phyloP scores from a whole-genome alignment of 129 eudicot genomes.

The Heracleum sosnowskyi region DNA sequence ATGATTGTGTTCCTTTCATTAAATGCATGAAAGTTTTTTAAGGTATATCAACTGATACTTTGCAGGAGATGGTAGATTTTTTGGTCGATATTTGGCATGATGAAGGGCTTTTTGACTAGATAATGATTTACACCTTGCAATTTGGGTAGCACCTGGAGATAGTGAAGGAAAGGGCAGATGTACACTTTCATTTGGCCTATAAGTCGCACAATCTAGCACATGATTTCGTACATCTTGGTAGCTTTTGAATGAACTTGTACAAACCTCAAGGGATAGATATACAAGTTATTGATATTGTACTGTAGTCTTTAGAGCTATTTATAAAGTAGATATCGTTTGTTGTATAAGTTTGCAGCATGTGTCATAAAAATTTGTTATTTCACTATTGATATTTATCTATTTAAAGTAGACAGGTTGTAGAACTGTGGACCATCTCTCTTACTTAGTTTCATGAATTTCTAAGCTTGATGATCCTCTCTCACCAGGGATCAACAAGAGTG shows the following conservation, averaged over 20 bases:
- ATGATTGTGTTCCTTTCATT: neutral
- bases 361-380: neutral
- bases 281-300: constrained; percentile 7
- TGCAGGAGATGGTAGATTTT: constrained; percentile 79
- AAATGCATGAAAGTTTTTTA: neutral
- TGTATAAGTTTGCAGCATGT: neutral
- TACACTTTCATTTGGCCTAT: neutral
- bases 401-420: neutral
- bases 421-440: neutral
- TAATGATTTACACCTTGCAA: neutral
- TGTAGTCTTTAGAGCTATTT: neutral
- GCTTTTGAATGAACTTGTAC: constrained; percentile 2
- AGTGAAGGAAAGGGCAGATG: constrained; percentile 1
- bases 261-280: constrained; percentile 3
- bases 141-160: neutral
- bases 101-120: constrained; percentile 56
- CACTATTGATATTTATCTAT: neutral
- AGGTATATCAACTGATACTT: neutral
- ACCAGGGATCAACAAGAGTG: neutral
- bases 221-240: constrained; percentile 9
- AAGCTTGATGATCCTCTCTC: too few species aligned
- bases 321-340: constrained; percentile 7
- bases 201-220: constrained; percentile 1
- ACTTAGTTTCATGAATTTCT: neutral
- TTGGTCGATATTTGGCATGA: constrained; percentile 67